Evolutionary conservation across 2,329 filamentous ascomycete genomes (phyloP).

Genomic region (Akanthomyces muscarius): DNA sequence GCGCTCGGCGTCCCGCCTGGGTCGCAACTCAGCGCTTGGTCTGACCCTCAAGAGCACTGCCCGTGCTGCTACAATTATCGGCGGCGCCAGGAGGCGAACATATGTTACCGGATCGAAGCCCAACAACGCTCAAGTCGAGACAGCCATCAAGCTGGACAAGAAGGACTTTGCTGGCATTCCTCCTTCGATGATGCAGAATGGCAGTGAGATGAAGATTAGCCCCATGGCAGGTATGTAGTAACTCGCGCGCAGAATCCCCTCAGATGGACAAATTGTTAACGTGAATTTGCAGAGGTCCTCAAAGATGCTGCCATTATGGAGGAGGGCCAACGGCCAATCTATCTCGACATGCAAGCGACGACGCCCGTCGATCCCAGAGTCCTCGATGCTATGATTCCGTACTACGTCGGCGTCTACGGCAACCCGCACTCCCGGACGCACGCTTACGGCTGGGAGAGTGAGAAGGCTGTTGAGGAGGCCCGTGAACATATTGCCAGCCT

Average conservation of each 20-base stretch:
- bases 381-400: constrained; percentile 94
- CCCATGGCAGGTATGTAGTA: constrained; percentile 57
- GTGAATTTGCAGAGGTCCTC: constrained; percentile 57
- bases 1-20: constrained; percentile 68
- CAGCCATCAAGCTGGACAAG: constrained; percentile 81
- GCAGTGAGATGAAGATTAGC: constrained; percentile 61
- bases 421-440: constrained; percentile 97
- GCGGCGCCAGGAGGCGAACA: constrained; percentile 44
- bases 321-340: constrained; percentile 88
- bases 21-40: constrained; percentile 39
- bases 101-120: constrained; percentile 85
- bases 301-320: constrained; percentile 93
- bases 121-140: constrained; percentile 78
- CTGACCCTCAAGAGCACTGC: constrained; percentile 29
- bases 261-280: constrained; percentile 16
- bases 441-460: constrained; percentile 97
- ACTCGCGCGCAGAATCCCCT: not conserved
- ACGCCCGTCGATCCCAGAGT: constrained; percentile 93
- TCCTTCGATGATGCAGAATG: constrained; percentile 29
- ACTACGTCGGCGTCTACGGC: constrained; percentile 86
- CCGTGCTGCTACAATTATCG: constrained; percentile 28
- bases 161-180: constrained; percentile 66
- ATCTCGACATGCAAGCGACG: constrained; percentile 97
- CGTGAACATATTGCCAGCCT: constrained; percentile 77
- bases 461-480: constrained; percentile 86